Evolutionary conservation across 108 stramenopile genomes (phyloP).

Genomic region (Nannochloropsis oceanica): DNA sequence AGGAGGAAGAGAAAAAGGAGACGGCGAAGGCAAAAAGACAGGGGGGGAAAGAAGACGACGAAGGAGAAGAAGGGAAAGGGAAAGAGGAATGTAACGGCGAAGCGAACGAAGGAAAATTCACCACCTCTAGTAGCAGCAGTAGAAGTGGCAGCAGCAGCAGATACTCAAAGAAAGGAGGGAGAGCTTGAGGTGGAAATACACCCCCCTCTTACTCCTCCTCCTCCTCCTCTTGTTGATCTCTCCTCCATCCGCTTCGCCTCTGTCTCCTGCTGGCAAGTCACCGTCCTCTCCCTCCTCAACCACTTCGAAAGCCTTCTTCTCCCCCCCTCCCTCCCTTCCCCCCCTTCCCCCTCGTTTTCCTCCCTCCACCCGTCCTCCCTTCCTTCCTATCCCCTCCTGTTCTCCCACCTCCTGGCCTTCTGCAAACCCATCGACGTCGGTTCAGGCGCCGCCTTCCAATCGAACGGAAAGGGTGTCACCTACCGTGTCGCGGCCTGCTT

Average conservation of each 20-base stretch:
- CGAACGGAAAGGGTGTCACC: not conserved
- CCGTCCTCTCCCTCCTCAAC: not conserved
- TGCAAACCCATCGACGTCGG: not conserved
- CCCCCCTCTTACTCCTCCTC: no score
- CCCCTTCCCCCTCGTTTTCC: not conserved
- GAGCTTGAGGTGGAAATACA: no score
- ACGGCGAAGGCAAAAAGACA: not conserved
- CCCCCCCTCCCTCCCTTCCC: not conserved
- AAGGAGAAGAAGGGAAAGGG: no score
- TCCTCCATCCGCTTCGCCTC: no score
- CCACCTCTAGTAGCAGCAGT: no score
- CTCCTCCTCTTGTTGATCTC: no score
- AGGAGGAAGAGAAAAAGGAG: not conserved
- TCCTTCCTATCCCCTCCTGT: not conserved
- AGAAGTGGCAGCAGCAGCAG: no score
- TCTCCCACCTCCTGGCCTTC: not conserved
- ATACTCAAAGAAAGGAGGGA: no score
- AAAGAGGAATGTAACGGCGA: no score
- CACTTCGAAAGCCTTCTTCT: not conserved
- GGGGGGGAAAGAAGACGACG: no score
- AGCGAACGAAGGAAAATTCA: no score
- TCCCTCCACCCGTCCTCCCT: not conserved
- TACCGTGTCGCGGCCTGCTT: not conserved
- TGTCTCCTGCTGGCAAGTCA: not conserved
- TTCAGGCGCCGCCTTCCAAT: not conserved